These are phyloP conservation scores for Akanthomyces dipterigenus DNA, from an alignment of 2,329 filamentous ascomycete genomes.

Conservation along the genomic window DNA sequence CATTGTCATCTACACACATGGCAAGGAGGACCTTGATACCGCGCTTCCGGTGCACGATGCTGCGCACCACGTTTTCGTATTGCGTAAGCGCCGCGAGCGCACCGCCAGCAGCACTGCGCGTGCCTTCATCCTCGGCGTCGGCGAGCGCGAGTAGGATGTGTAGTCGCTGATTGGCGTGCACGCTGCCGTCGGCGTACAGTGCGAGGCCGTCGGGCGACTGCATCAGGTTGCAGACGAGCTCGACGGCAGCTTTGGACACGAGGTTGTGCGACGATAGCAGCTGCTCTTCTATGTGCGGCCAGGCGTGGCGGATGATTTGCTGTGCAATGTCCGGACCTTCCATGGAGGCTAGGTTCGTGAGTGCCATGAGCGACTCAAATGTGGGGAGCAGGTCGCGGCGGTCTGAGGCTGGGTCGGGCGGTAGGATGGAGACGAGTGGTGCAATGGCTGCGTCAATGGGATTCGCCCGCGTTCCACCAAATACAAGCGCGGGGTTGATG, in stretches of 20 bases:
- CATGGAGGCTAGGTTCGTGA: constrained; percentile 86
- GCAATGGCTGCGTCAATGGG: constrained; percentile 75
- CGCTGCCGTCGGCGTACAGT: constrained; percentile 61
- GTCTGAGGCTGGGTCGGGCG: constrained; percentile 53
- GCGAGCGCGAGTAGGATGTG: constrained; percentile 82
- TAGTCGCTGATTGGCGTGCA: constrained; percentile 64
- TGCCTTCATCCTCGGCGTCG: constrained; percentile 75
- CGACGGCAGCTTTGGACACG: constrained; percentile 75
- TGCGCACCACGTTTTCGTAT: constrained; percentile 66
- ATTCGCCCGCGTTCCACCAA: constrained; percentile 67
- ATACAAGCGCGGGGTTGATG: constrained; percentile 76
- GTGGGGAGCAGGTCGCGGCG: constrained; percentile 75
- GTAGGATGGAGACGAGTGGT: constrained; percentile 69
- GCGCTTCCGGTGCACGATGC: constrained; percentile 62
- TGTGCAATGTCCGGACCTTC: constrained; percentile 59
- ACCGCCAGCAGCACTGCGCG: constrained; percentile 77
- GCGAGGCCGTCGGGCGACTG: constrained; percentile 59
- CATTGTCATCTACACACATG: constrained; percentile 66
- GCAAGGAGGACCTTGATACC: constrained; percentile 74
- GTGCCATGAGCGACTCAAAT: constrained; percentile 84
- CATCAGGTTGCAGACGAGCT: constrained; percentile 87
- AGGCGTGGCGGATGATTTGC: constrained; percentile 66
- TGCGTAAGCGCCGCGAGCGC: constrained; percentile 78
- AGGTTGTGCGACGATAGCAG: constrained; percentile 68
- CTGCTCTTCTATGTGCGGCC: constrained; percentile 74